These are phyloP conservation scores for Nakazawaea peltata DNA, from an alignment of 805 yeast species.

Conservation along the genomic window DNA sequence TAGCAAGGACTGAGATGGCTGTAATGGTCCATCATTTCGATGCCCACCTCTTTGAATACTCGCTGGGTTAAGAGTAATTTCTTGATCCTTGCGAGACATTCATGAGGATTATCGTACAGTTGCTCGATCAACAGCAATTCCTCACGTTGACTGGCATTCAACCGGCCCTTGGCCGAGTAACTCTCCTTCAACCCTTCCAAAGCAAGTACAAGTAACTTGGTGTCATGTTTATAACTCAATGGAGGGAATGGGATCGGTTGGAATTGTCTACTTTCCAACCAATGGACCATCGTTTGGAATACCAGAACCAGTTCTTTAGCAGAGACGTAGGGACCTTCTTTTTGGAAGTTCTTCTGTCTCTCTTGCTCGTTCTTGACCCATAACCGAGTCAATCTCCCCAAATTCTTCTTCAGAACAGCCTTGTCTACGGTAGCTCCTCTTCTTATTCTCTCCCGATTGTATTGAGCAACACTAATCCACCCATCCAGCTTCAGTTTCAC, in stretches of 20 bases:
- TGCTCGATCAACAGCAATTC: slow-evolving; percentile 91
- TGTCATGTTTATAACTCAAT: slow-evolving; percentile 83
- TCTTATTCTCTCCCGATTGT: slow-evolving; percentile 80
- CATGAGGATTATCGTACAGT: slow-evolving; percentile 96
- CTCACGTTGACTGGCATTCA: slow-evolving; percentile 84
- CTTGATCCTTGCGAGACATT: slow-evolving; percentile 78
- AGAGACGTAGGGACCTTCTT: slow-evolving; percentile 79
- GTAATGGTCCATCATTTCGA: slow-evolving; percentile 89
- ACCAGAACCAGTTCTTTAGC: slow-evolving; percentile 86
- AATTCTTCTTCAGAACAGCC: slow-evolving; percentile 85
- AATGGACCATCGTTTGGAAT: slow-evolving; percentile 80
- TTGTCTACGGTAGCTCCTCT: slow-evolving; percentile 92
- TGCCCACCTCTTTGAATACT: slow-evolving; percentile 79
- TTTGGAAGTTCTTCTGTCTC: slow-evolving; percentile 69
- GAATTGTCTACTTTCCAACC: slow-evolving; percentile 82
- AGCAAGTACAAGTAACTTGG: slow-evolving; percentile 82
- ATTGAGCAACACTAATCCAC: slow-evolving; percentile 91
- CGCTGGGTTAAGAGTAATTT: slow-evolving; percentile 78
- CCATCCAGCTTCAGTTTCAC: slow-evolving; percentile 95
- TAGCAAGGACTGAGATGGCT: slow-evolving; percentile 81
- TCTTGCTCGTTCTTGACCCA: slow-evolving; percentile 94
- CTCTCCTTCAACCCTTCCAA: slow-evolving; percentile 80
- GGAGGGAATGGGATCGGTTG: slow-evolving; percentile 94
- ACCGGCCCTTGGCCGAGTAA: slow-evolving; percentile 64
- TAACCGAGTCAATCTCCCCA: slow-evolving; percentile 84